These are phyloP conservation scores for Ulota crispa DNA, from an alignment of 225 moss, liverwort and hornwort species.

Conservation along the genomic window DNA sequence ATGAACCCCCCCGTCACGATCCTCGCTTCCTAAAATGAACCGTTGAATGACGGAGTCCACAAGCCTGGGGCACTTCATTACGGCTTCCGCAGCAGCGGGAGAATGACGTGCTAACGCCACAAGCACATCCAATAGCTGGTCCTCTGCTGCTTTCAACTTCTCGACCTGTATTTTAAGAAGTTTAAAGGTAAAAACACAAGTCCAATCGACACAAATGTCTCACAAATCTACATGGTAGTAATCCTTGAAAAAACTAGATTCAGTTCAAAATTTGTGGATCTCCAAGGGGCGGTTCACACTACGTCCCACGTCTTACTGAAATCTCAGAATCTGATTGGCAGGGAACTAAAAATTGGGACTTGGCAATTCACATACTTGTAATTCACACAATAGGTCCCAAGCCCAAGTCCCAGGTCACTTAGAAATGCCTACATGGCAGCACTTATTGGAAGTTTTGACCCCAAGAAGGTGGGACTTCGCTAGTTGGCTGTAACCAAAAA, in stretches of 20 bases:
- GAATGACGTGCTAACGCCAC: slow-evolving; percentile 89
- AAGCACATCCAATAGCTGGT: slow-evolving; percentile 72
- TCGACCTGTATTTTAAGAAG: slow-evolving; percentile 64
- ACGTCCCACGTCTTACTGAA: too few species aligned
- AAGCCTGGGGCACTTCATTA: slow-evolving; percentile 92
- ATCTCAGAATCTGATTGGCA: too few species aligned
- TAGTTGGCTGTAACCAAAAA: too few species aligned
- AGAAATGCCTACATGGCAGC: too few species aligned
- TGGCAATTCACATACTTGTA: too few species aligned
- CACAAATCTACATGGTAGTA: not conserved
- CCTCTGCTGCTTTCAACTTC: slow-evolving; percentile 72
- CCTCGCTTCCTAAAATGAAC: slow-evolving; percentile 60
- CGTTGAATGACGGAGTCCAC: slow-evolving; percentile 69
- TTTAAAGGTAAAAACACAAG: not conserved
- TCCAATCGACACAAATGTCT: not conserved
- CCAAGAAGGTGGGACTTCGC: too few species aligned
- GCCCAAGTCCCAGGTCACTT: too few species aligned
- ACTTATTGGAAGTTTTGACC: too few species aligned
- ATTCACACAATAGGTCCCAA: too few species aligned
- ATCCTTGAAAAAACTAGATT: not conserved
- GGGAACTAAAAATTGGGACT: too few species aligned
- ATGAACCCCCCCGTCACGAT: slow-evolving; percentile 40
- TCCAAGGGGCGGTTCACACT: not conserved
- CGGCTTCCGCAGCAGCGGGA: slow-evolving; percentile 72
- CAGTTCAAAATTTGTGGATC: not conserved